Conservation (phyloP, 2,329 filamentous ascomycete genomes). For the Kalaharituber pfeilii region DNA sequence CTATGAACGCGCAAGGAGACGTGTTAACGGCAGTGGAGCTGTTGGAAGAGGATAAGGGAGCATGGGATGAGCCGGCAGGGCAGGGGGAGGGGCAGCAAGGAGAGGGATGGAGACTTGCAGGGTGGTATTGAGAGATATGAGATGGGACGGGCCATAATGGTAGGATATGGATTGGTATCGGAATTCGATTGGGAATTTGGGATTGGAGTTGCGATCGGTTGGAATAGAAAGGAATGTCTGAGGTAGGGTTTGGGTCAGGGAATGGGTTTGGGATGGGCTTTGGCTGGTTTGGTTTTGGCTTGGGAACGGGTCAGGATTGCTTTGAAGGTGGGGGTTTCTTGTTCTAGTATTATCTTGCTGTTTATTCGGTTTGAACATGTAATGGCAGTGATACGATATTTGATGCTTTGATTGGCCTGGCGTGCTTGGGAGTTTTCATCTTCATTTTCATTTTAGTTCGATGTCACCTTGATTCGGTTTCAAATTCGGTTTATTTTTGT, state of each 20-base stretch:
- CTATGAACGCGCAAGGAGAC: slow-evolving; percentile 16
- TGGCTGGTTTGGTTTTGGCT: not conserved
- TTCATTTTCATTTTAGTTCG: not conserved
- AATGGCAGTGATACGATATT: not conserved
- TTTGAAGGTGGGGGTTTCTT: too few species aligned
- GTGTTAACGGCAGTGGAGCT: slow-evolving; percentile 19
- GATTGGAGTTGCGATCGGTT: not conserved
- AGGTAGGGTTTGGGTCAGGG: not conserved
- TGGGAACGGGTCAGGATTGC: not conserved
- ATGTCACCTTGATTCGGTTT: not conserved
- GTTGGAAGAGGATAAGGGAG: slow-evolving; percentile 20
- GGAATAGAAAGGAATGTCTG: not conserved
- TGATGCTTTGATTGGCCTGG: too few species aligned
- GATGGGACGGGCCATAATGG: not conserved
- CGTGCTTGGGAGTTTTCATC: too few species aligned
- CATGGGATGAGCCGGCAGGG: slow-evolving; percentile 10
- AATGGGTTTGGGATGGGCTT: not conserved
- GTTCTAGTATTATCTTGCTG: too few species aligned
- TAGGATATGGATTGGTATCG: not conserved
- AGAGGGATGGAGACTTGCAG: not conserved
- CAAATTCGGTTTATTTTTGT: not conserved
- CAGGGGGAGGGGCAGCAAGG: not conserved
- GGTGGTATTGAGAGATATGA: not conserved
- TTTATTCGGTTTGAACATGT: not conserved
- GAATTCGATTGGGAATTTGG: not conserved